Evolutionary conservation across 805 yeast species (phyloP), one percentile per base, ranked within the genome.

Genomic region (Spencermartinsiella europaea): DNA sequence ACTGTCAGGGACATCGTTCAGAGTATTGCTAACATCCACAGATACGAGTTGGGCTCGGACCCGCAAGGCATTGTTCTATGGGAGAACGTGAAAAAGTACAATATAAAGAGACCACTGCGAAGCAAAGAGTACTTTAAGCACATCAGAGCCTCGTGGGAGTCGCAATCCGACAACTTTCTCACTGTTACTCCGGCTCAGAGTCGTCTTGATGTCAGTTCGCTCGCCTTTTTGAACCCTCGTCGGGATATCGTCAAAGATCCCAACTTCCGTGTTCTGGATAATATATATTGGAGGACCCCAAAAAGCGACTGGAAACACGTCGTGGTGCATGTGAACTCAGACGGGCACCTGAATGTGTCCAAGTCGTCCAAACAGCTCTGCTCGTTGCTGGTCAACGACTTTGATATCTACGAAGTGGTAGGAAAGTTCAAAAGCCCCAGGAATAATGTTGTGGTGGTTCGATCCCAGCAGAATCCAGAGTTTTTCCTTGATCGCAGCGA

Each of bases 161-260:
- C 28, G 16, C 22, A 35, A 21, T 28, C 45, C 19, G 34, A 40
- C 36, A 46, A 40, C 27, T 53, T 41, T 44, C 43, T 62, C 19
- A 45, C 53, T 28, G 52, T 58, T 25, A 52, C 58, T 2, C 42
- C 58, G 21, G 42, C 58, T 20, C 42, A 53, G 3, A 37, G 52
- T 34, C 51, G 55, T 20, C 42, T 56, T 25, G 64, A 61, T 40
- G 49, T 45, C 25, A 49, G 42, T 25, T 60, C 64, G 27, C 49
- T 61, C 5, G 67, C 67, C 25, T 58, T 57, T n/a, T 48, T 63
- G 15, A 56, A 52, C 21, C 65, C 67, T 3, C 55, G 67, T 4
- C 53, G 67, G 4, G 67, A 61, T 44, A 51, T 62, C 48, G 46
- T 60, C 35, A 41, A 47, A 16, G 53, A 49, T 7, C 45, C 38